phyloP scores from a whole-genome alignment of 2,329 filamentous ascomycete genomes.

The Paraphaeosphaeria sporulosa region DNA sequence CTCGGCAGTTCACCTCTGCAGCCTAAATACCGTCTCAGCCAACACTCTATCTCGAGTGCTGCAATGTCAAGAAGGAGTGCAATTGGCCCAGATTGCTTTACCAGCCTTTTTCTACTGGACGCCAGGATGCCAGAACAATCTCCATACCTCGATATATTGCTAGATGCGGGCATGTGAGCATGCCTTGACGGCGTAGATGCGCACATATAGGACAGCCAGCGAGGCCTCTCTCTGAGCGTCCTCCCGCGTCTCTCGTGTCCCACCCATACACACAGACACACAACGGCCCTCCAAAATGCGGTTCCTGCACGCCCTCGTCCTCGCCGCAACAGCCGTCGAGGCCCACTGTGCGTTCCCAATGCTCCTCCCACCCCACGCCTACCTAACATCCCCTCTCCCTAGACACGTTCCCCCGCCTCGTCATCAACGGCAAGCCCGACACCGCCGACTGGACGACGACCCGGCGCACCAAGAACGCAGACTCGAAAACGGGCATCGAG shows the following conservation, averaged over 20 bases:
- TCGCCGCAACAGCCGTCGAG: slow-evolving; percentile 28
- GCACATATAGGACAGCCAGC: too few species aligned
- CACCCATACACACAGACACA: not conserved
- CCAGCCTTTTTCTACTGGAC: not conserved
- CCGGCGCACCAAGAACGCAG: slow-evolving; percentile 36
- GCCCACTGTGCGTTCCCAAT: slow-evolving; percentile 31
- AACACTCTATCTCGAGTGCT: not conserved
- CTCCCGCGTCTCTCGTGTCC: not conserved
- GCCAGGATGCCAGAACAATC: not conserved
- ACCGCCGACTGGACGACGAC: slow-evolving; percentile 38
- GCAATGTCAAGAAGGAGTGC: not conserved
- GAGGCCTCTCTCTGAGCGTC: not conserved
- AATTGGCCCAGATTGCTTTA: slow-evolving; percentile 5
- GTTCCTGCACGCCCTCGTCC: slow-evolving; percentile 25
- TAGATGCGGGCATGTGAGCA: not conserved
- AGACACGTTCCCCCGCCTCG: slow-evolving; percentile 39
- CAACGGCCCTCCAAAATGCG: slow-evolving; percentile 28
- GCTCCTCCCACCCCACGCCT: not conserved
- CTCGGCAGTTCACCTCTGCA: slow-evolving; percentile 15
- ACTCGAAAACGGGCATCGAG: slow-evolving; percentile 41
- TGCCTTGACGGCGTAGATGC: too few species aligned
- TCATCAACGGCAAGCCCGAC: slow-evolving; percentile 34
- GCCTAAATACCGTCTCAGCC: slow-evolving; percentile 15
- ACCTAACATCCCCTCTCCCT: not conserved
- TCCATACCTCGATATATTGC: not conserved